These are phyloP conservation scores for Zygotorulaspora chibaensis DNA, from an alignment of 805 yeast genomes.

Conservation along the genomic window DNA sequence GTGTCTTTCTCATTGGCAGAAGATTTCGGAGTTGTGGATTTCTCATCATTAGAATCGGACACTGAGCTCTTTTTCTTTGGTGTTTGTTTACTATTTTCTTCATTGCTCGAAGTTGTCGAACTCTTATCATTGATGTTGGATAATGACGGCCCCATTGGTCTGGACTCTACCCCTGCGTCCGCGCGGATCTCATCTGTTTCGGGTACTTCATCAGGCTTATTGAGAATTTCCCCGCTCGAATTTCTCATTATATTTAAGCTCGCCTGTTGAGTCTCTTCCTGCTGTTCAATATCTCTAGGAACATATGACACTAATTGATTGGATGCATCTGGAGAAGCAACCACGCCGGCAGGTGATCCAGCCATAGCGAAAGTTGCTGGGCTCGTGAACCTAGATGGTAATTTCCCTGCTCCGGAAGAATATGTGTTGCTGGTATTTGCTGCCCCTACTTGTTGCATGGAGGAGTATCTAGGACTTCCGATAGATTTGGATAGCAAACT, in stretches of 20 bases:
- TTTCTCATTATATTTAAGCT: neutral
- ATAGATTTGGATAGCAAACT: conserved; percentile 28
- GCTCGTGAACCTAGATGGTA: conserved; percentile 11
- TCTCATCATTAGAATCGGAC: conserved; percentile 7
- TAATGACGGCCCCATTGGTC: neutral
- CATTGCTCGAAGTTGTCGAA: neutral
- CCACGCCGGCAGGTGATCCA: conserved; percentile 11
- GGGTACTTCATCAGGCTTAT: neutral
- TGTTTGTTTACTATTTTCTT: neutral
- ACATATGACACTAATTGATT: neutral
- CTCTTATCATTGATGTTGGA: neutral
- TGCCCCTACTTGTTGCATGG: conserved; percentile 4
- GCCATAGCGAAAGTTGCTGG: conserved; percentile 12
- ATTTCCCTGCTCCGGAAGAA: conserved; percentile 2
- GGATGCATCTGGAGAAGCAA: neutral
- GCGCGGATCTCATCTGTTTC: neutral
- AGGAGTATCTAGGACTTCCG: conserved; percentile 20
- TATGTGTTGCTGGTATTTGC: conserved; percentile 1
- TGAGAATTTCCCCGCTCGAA: neutral
- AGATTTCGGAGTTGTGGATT: conserved; percentile 9
- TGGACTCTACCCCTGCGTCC: neutral
- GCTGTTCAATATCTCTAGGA: conserved; percentile 2
- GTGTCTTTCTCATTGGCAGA: conserved; percentile 1
- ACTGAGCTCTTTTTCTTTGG: conserved; percentile 1
- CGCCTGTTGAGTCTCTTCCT: neutral